These are phyloP conservation scores for Neonectria neomacrospora DNA, from an alignment of 2,329 filamentous ascomycete genomes.

Conservation along the genomic window DNA sequence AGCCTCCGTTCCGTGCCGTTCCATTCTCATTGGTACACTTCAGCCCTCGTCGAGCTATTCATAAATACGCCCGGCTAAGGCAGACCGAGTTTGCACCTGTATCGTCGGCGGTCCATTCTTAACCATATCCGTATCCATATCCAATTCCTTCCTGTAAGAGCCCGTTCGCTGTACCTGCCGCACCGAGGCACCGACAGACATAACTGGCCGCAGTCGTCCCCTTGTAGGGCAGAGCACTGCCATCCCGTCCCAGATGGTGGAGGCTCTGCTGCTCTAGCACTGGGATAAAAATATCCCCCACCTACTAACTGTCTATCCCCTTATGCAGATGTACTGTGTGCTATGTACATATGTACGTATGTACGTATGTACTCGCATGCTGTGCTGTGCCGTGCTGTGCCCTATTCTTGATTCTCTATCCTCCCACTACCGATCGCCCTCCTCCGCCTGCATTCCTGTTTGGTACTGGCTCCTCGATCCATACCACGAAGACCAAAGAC, in stretches of 20 bases:
- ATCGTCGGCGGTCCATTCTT: conserved; percentile 1
- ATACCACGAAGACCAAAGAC: conserved; percentile 11
- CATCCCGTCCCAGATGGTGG: conserved; percentile 31
- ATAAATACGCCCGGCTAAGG: conserved; percentile 16
- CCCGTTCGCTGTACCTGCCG: conserved; percentile 16
- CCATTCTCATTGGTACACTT: conserved; percentile 7
- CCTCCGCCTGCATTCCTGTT: background rate
- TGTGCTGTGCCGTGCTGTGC: background rate
- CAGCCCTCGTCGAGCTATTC: conserved; percentile 2
- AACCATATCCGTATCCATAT: background rate
- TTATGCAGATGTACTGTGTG: conserved; percentile 31
- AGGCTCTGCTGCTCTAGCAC: conserved; percentile 32
- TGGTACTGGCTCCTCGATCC: conserved; percentile 13
- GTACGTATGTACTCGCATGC: conserved; percentile 27
- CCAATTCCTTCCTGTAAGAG: conserved; percentile 4
- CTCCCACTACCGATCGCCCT: conserved; percentile 9
- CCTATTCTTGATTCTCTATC: background rate
- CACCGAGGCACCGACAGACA: conserved; percentile 1
- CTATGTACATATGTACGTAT: conserved; percentile 28
- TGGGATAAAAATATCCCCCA: conserved; percentile 42
- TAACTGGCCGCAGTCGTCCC: conserved; percentile 8
- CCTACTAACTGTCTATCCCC: background rate
- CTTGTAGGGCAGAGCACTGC: conserved; percentile 25
- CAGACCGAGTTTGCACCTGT: conserved; percentile 16
- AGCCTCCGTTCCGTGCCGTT: background rate